These are phyloP conservation scores for Cyberlindnera veronae DNA, from an alignment of 805 yeast genomes.

Conservation along the genomic window DNA sequence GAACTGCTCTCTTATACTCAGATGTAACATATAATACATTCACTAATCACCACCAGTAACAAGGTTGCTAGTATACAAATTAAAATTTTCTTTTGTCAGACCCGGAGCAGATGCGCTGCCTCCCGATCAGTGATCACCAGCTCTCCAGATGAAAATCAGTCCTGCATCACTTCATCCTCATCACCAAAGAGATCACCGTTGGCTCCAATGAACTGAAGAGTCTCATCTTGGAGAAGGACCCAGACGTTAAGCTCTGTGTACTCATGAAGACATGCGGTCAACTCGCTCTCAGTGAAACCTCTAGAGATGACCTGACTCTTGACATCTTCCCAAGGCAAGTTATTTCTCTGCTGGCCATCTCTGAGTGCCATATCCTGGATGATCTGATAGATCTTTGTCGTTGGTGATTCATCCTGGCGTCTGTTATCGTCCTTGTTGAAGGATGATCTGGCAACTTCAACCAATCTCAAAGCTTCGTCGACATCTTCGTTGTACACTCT, in stretches of 20 bases:
- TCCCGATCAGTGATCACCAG: too few species aligned
- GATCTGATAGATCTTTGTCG: slow-evolving; percentile 68
- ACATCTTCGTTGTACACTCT: slow-evolving; percentile 76
- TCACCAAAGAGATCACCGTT: slow-evolving; percentile 17
- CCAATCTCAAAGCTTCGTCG: slow-evolving; percentile 89
- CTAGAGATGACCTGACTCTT: slow-evolving; percentile 66
- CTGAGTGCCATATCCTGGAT: slow-evolving; percentile 55
- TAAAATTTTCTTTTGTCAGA: too few species aligned
- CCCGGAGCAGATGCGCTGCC: too few species aligned
- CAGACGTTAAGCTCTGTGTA: slow-evolving; percentile 72
- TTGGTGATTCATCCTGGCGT: slow-evolving; percentile 57
- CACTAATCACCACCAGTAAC: too few species aligned
- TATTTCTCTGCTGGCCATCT: slow-evolving; percentile 30
- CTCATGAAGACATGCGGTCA: slow-evolving; percentile 70
- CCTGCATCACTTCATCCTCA: slow-evolving; percentile 16
- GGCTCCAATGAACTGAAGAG: slow-evolving; percentile 46
- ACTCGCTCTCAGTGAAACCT: slow-evolving; percentile 80
- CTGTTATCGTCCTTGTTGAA: slow-evolving; percentile 50
- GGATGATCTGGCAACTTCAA: slow-evolving; percentile 84
- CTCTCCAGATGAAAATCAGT: slow-evolving; percentile 1
- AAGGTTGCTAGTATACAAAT: too few species aligned
- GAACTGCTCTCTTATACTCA: too few species aligned
- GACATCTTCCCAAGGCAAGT: slow-evolving; percentile 44
- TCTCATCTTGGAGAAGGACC: slow-evolving; percentile 68
- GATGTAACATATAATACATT: too few species aligned